These are phyloP conservation scores for Botryotinia calthae DNA, from an alignment of 2,329 filamentous ascomycete species.

Conservation along the genomic window DNA sequence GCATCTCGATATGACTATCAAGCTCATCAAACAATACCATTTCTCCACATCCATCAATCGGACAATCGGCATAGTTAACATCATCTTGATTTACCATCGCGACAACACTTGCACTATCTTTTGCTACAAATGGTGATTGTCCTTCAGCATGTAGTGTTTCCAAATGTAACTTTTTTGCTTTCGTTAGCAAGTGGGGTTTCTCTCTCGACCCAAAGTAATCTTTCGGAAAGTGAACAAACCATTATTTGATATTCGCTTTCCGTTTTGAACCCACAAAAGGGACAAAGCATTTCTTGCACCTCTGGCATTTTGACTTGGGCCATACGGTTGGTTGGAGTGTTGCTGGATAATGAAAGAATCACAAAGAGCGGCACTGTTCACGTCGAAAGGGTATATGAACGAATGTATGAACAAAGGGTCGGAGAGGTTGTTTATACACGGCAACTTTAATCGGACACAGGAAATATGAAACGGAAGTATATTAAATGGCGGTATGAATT, in stretches of 20 bases:
- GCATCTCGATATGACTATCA: constrained; percentile 58
- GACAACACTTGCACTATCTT: constrained; percentile 33
- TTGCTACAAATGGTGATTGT: constrained; percentile 36
- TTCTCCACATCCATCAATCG: constrained; percentile 58
- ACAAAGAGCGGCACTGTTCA: constrained; percentile 12
- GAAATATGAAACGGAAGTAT: not conserved
- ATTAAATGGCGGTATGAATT: not conserved
- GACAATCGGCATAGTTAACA: constrained; percentile 51
- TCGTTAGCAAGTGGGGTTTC: constrained; percentile 19
- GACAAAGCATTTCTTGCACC: constrained; percentile 36
- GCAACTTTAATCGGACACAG: not conserved
- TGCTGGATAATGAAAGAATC: not conserved
- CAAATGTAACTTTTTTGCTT: constrained; percentile 35
- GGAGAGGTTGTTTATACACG: not conserved
- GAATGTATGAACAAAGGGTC: not conserved
- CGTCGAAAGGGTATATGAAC: constrained; percentile 2
- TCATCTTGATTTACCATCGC: constrained; percentile 35
- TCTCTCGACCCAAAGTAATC: constrained; percentile 19
- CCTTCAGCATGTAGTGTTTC: constrained; percentile 37
- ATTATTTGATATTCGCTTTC: constrained; percentile 41
- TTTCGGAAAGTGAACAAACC: constrained; percentile 34
- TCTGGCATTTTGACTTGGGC: constrained; percentile 1
- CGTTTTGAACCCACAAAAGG: constrained; percentile 43
- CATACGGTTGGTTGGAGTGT: not conserved
- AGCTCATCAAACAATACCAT: constrained; percentile 52